These are phyloP conservation scores for Lachnellula suecica DNA, from an alignment of 2,329 filamentous ascomycete genomes.

Conservation along the genomic window DNA sequence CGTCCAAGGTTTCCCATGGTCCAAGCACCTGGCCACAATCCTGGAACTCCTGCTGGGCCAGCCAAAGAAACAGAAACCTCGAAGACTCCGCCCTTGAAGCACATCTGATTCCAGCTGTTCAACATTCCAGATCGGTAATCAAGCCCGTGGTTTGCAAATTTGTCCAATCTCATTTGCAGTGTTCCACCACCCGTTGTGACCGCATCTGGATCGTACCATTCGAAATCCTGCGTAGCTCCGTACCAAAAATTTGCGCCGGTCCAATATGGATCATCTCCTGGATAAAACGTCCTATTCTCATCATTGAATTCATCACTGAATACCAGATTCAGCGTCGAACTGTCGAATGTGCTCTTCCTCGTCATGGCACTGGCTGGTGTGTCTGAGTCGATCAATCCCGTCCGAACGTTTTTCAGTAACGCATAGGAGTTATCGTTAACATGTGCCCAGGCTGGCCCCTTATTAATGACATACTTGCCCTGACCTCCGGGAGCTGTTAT, in stretches of 20 bases:
- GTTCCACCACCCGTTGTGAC: conserved; percentile 47
- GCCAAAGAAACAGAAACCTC: conserved; percentile 52
- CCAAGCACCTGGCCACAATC: conserved; percentile 54
- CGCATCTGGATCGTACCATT: conserved; percentile 41
- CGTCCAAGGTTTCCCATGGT: conserved; percentile 53
- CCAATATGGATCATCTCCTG: conserved; percentile 57
- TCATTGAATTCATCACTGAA: conserved; percentile 58
- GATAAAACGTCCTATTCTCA: conserved; percentile 52
- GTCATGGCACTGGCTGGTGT: conserved; percentile 47
- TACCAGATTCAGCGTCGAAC: conserved; percentile 46
- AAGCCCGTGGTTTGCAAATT: conserved; percentile 44
- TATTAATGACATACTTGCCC: neutral
- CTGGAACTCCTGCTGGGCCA: conserved; percentile 47
- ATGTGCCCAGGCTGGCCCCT: conserved; percentile 39
- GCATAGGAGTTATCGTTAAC: conserved; percentile 48
- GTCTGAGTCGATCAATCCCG: conserved; percentile 49
- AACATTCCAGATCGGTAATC: conserved; percentile 50
- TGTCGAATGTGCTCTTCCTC: conserved; percentile 42
- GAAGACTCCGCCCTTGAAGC: conserved; percentile 53
- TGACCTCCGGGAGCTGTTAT: conserved; percentile 1
- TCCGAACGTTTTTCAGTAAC: conserved; percentile 46
- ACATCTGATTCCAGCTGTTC: conserved; percentile 52
- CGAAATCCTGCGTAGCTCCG: conserved; percentile 48
- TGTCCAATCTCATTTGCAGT: conserved; percentile 44
- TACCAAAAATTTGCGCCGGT: conserved; percentile 54